Evolutionary conservation across 192 early-diverging fungal species (phyloP), one percentile per base, ranked within the genome.

Genomic region (Coemansia pectinata): DNA sequence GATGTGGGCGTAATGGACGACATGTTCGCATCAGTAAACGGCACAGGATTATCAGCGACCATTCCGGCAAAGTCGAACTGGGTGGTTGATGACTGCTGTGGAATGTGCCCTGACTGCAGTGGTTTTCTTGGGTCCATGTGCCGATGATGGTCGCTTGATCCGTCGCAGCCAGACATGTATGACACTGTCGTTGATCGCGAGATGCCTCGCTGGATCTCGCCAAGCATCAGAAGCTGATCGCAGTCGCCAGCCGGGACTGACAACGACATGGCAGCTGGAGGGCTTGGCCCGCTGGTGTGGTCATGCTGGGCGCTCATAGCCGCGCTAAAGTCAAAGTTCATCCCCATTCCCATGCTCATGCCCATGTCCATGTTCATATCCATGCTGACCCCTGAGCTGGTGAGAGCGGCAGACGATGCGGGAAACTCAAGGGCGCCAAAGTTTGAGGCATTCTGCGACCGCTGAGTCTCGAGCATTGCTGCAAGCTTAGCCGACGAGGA

Each of bases 11-110:
- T 27, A 41, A 65, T 40, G 19, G 62, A 60, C 10, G 50, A 17
- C 11, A 63, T 9, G 17, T 38, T 15, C 38, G 33, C 23, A 48
- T 33, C 38, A 1, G 40, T 39, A 31, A 74, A 63, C 34, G 69
- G 33, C 21, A 62, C 27, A n/a, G 71, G 52, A 23, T 67, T 48
- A 12, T 73, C 66, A 6, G 57, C 36, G 25, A 66, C 80, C 80
- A 82, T 82, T 3, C 80, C 80, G 0, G 75, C 70, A 64, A 77
- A 71, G 29, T 69, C 67, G 15, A 74, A 72, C 57, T 77, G 74
- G 19, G 40, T 62, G 38, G 63, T 53, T 48, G 48, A 53, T 1
- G 48, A 50, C 2, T 67, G 65, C 25, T 47, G 14, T 27, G 69
- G 33, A 8, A 63, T 65, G 14, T 41, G 60, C 14, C 58, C 53